Evolutionary conservation across 1,284 basidiomycete genomes (phyloP).

Genomic region (Apiotrichum porosum): DNA sequence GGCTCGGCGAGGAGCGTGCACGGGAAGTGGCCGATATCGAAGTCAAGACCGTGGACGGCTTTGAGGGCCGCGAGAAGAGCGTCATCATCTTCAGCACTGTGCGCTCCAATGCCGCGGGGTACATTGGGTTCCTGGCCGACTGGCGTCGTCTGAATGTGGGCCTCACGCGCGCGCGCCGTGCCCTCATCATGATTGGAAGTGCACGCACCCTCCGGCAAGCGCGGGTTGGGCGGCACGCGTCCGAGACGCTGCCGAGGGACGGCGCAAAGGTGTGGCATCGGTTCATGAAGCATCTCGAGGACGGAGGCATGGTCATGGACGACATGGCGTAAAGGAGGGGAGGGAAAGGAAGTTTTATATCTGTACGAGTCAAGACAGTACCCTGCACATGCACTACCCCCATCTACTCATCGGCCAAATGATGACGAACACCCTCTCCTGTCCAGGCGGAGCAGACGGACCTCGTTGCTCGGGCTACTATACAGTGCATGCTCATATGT

Average conservation of each 20-base stretch:
- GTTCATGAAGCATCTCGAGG: constrained; percentile 31
- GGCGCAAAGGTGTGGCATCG: constrained; percentile 39
- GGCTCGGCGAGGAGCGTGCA: constrained; percentile 62
- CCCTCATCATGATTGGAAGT: constrained; percentile 74
- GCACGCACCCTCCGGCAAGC: constrained; percentile 59
- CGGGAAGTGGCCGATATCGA: constrained; percentile 64
- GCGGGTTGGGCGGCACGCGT: constrained; percentile 14
- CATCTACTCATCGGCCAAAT: too few relatives aligned
- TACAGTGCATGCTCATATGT: too few relatives aligned
- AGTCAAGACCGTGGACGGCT: constrained; percentile 85
- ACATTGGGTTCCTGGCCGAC: constrained; percentile 87
- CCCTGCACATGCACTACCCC: too few relatives aligned
- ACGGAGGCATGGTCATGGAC: constrained; percentile 28
- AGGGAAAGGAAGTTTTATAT: neutral
- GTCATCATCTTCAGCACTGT: constrained; percentile 88
- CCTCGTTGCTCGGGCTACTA: too few relatives aligned
- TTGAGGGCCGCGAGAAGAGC: constrained; percentile 88
- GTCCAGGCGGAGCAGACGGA: too few relatives aligned
- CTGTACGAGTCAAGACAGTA: too few relatives aligned
- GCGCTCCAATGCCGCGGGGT: constrained; percentile 65
- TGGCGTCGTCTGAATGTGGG: constrained; percentile 80
- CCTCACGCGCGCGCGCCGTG: constrained; percentile 75
- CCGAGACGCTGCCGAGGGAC: constrained; percentile 28
- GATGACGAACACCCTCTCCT: too few relatives aligned
- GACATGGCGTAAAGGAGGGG: constrained; percentile 5